Evolutionary conservation across 208 protist species (phyloP).

Genomic region (Spongospora subterranea): DNA sequence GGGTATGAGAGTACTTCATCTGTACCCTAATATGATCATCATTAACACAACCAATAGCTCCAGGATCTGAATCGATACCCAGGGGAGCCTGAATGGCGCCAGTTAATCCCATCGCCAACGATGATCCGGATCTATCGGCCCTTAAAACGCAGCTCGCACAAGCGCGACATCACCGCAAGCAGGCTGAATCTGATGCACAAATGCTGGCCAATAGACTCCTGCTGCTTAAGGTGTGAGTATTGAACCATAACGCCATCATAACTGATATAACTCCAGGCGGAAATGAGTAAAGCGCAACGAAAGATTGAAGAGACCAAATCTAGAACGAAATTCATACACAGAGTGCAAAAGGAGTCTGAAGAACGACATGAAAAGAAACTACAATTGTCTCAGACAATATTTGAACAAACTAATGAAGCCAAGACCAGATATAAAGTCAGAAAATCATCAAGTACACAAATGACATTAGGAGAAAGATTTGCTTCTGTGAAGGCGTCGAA

Average conservation of each 20-base stretch:
- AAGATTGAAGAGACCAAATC: constrained; percentile 55
- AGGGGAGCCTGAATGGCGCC: no score
- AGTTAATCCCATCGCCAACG: no score
- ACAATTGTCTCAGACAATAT: neutral
- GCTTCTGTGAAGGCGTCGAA: neutral
- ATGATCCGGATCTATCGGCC: neutral
- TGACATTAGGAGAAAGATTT: neutral
- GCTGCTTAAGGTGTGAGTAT: constrained; percentile 32
- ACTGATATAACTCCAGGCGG: neutral
- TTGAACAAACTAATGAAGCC: constrained; percentile 19
- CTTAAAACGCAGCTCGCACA: neutral
- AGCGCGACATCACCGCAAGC: neutral
- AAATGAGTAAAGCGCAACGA: neutral
- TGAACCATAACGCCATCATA: neutral
- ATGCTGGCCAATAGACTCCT: constrained; percentile 49
- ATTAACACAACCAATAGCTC: no score
- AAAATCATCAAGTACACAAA: neutral
- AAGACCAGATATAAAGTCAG: neutral
- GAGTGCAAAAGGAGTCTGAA: constrained; percentile 10
- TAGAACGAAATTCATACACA: constrained; percentile 20
- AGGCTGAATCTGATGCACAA: constrained; percentile 43
- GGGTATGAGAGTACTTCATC: no score
- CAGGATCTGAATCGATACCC: no score
- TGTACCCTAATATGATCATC: no score
- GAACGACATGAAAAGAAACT: constrained; percentile 16